Conservation (phyloP, 257 asterid genomes). For the Solanum appendiculatum region DNA sequence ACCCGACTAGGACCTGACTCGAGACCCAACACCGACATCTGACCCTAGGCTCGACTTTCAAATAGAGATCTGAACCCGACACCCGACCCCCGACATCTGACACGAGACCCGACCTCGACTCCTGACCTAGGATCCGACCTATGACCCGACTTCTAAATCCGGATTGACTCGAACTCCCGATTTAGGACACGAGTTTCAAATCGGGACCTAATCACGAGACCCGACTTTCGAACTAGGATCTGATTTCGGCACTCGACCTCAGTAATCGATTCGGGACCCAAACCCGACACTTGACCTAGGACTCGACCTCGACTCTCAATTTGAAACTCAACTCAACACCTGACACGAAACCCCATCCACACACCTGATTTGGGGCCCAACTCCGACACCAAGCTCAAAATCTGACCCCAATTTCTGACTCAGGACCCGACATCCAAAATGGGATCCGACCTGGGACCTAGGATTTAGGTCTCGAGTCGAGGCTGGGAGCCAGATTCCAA, state of each 20-base stretch:
- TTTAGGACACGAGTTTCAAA: background rate
- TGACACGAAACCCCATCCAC: background rate
- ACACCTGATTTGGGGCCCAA: background rate
- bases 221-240: background rate
- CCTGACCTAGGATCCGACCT: background rate
- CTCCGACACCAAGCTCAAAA: background rate
- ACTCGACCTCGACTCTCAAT: background rate
- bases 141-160: background rate
- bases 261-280: background rate
- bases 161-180: background rate
- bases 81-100: background rate
- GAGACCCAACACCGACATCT: background rate
- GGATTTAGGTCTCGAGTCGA: background rate
- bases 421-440: background rate
- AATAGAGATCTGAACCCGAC: background rate
- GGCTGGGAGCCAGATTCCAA: background rate
- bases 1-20: background rate
- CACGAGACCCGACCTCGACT: background rate
- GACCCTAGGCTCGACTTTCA: background rate
- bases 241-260: background rate
- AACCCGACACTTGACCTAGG: background rate
- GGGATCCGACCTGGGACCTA: background rate
- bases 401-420: background rate
- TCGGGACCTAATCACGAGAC: background rate
- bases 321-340: background rate